phyloP scores from a whole-genome alignment of 768 basidiomycete species.

The Polyporus arcularius region DNA sequence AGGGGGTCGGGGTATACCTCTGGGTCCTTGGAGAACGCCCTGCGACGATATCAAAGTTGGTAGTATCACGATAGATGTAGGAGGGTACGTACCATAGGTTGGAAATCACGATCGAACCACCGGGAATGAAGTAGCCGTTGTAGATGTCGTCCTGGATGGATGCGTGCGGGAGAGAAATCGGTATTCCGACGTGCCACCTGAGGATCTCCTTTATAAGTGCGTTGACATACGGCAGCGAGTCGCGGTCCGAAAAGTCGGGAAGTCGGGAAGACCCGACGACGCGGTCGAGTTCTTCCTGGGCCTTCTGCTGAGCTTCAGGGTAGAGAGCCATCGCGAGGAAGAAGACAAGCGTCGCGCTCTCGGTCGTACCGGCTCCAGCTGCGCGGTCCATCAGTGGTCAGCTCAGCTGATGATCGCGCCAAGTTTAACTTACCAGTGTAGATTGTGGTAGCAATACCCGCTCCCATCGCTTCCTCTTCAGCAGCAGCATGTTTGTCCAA shows the following conservation, averaged over 20 bases:
- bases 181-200: background rate
- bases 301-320: constrained; percentile 34
- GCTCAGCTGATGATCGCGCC: background rate
- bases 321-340: constrained; percentile 24
- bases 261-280: constrained; percentile 14
- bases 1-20: constrained; percentile 5
- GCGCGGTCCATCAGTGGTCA: background rate
- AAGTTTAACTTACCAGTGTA: background rate
- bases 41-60: background rate
- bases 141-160: constrained; percentile 24
- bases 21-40: constrained; percentile 1
- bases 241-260: background rate
- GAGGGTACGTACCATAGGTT: constrained; percentile 24
- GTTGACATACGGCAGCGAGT: constrained; percentile 1
- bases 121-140: constrained; percentile 22
- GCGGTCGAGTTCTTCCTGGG: constrained; percentile 15
- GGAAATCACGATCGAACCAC: constrained; percentile 21
- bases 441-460: background rate
- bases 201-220: constrained; percentile 2
- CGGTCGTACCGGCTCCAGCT: background rate
- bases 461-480: background rate
- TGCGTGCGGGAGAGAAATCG: constrained; percentile 24
- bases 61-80: background rate
- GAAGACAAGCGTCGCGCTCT: constrained; percentile 1
- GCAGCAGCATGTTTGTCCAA: background rate